A percentile compares a stretch with the other conserved stretches of the same genome.
These are phyloP conservation scores for Artemisia tridentata DNA, from an alignment of 129 eudicot genomes.

Conservation along the genomic window DNA sequence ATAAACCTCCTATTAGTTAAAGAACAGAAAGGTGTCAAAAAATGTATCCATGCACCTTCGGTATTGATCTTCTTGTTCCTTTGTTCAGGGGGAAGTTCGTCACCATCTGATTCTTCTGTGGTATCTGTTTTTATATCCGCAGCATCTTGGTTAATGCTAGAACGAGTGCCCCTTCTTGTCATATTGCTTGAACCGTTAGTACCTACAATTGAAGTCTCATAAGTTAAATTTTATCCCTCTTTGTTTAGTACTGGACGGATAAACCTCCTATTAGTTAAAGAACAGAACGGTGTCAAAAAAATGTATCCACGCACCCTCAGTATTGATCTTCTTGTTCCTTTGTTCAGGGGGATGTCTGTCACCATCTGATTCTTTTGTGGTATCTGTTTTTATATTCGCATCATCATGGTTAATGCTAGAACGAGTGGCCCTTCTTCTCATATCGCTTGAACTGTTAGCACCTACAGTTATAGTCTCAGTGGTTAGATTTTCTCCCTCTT, in stretches of 20 bases:
- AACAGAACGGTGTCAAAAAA: constrained; percentile 4
- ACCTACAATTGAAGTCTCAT: too few relatives aligned
- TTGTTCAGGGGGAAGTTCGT: background rate
- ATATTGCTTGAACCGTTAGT: too few relatives aligned
- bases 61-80: constrained; percentile 26
- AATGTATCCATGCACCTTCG: constrained; percentile 29
- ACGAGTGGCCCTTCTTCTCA: too few relatives aligned
- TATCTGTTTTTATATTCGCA: constrained; percentile 19
- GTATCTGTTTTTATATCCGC: background rate
- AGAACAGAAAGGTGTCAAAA: constrained; percentile 10
- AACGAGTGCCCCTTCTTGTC: too few relatives aligned
- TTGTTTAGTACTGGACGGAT: constrained; percentile 37
- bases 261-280: constrained; percentile 33
- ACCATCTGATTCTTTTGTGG: constrained; percentile 12
- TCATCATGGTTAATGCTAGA: constrained; percentile 11
- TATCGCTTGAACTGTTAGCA: too few relatives aligned
- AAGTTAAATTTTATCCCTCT: too few relatives aligned
- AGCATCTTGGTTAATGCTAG: background rate
- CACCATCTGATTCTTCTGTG: background rate
- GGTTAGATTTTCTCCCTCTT: too few relatives aligned
- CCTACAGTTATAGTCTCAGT: too few relatives aligned
- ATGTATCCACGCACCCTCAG: constrained; percentile 28
- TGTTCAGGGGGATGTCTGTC: constrained; percentile 13
- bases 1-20: constrained; percentile 38
- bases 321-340: constrained; percentile 26